A percentile compares a stretch with the other conserved stretches of the same genome.
Evolutionary conservation across 2,329 filamentous ascomycete genomes (phyloP).

Genomic region (Dothideomycetidae sp.): DNA sequence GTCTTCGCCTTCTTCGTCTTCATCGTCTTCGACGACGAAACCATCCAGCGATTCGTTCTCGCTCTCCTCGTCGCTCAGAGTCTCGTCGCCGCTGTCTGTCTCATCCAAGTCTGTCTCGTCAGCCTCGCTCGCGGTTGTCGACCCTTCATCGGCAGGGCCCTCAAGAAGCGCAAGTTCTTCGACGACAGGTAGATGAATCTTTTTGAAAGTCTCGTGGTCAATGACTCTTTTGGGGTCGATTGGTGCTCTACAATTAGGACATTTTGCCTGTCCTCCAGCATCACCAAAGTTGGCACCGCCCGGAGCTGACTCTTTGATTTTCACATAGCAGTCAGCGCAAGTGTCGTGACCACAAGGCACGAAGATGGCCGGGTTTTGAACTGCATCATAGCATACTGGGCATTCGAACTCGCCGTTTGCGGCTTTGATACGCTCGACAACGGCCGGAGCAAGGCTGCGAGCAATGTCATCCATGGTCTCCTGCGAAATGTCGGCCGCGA

Average conservation of each 20-base stretch:
- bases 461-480: slow-evolving; percentile 50
- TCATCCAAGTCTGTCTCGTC: slow-evolving; percentile 25
- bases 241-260: slow-evolving; percentile 58
- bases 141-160: slow-evolving; percentile 11
- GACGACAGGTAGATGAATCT: slow-evolving; percentile 50
- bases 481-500: slow-evolving; percentile 33
- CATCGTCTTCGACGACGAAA: slow-evolving; percentile 39
- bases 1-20: slow-evolving; percentile 14
- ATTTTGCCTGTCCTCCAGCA: slow-evolving; percentile 40
- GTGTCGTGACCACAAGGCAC: slow-evolving; percentile 71
- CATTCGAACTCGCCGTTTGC: slow-evolving; percentile 54
- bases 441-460: slow-evolving; percentile 41
- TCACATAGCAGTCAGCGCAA: slow-evolving; percentile 62
- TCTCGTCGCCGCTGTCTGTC: slow-evolving; percentile 26
- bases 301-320: slow-evolving; percentile 48
- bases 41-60: slow-evolving; percentile 32
- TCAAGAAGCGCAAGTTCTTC: slow-evolving; percentile 17
- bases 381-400: slow-evolving; percentile 66
- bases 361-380: slow-evolving; percentile 61
- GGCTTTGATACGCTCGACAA: slow-evolving; percentile 51
- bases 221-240: slow-evolving; percentile 58
- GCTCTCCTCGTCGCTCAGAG: slow-evolving; percentile 21
- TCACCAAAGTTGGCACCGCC: slow-evolving; percentile 48
- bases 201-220: slow-evolving; percentile 58
- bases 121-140: slow-evolving; percentile 23